Evolutionary conservation across 768 basidiomycete genomes (phyloP).

Genomic region (Leccinum olivaceopallidum): DNA sequence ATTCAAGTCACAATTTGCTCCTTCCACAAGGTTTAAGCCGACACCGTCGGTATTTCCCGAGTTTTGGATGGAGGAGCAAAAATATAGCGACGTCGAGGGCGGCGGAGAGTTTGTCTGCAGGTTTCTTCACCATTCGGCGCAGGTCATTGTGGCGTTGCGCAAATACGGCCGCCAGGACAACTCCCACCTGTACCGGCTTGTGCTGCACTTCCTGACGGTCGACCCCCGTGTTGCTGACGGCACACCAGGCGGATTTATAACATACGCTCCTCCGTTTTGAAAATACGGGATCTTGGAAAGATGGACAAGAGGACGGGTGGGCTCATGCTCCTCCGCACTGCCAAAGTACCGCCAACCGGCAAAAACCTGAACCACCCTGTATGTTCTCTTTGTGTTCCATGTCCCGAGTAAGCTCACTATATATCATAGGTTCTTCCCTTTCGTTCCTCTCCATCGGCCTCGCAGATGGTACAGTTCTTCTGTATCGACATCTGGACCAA

Average conservation of each 20-base stretch:
- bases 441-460: conserved; percentile 90
- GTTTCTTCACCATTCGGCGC: too few relatives aligned
- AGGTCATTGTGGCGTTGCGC: conserved; percentile 65
- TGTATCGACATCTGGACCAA: conserved; percentile 91
- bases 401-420: neutral
- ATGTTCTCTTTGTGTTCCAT: conserved; percentile 13
- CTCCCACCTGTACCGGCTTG: conserved; percentile 82
- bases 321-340: conserved; percentile 68
- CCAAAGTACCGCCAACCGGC: conserved; percentile 72
- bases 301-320: conserved; percentile 62
- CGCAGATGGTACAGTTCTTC: conserved; percentile 88
- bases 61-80: conserved; percentile 37
- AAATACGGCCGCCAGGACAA: conserved; percentile 73
- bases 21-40: too few relatives aligned
- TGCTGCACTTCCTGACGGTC: conserved; percentile 86
- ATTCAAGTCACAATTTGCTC: too few relatives aligned
- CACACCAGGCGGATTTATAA: conserved; percentile 73
- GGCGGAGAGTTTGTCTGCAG: too few relatives aligned
- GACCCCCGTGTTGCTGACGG: conserved; percentile 65
- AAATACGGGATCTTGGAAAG: conserved; percentile 86
- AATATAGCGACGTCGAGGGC: conserved; percentile 66
- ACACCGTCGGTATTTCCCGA: too few relatives aligned
- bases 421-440: conserved; percentile 61
- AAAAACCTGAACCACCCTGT: conserved; percentile 70
- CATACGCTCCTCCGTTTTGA: conserved; percentile 68